These are phyloP conservation scores for Trichosporon sp. DNA, from an alignment of 1,284 basidiomycete species.

Conservation along the genomic window DNA sequence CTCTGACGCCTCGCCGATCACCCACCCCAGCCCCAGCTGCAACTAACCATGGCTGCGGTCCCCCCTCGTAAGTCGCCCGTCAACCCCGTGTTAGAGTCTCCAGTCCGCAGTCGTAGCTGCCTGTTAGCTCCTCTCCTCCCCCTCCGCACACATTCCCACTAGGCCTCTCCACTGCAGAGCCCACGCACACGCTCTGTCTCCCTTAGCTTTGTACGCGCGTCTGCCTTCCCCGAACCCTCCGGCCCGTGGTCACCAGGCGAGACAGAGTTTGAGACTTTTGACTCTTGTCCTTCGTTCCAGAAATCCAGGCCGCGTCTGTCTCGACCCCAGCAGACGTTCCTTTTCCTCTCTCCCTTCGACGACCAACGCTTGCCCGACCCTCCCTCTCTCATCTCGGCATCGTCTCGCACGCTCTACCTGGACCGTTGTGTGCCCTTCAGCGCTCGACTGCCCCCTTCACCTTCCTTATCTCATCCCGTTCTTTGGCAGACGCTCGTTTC, in stretches of 20 bases:
- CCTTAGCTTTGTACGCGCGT: not conserved
- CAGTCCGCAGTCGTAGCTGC: not conserved
- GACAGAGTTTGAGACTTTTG: not conserved
- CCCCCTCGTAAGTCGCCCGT: not conserved
- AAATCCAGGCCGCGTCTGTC: not conserved
- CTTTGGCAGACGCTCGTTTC: not conserved
- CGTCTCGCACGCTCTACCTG: not conserved
- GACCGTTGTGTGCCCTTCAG: not conserved
- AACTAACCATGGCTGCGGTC: not conserved
- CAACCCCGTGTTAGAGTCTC: not conserved
- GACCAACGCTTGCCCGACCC: not conserved
- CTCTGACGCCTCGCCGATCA: not conserved
- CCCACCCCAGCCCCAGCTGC: not conserved
- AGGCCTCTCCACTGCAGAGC: not conserved
- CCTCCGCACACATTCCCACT: not conserved
- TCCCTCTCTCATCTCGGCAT: not conserved
- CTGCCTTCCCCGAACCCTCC: not conserved
- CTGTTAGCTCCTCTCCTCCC: not conserved
- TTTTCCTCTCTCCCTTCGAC: not conserved
- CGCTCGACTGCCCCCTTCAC: not conserved
- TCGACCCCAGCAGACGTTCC: not conserved
- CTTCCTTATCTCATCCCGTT: not conserved
- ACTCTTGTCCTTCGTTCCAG: not conserved
- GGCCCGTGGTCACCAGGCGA: not conserved
- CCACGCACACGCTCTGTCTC: not conserved